phyloP scores from a whole-genome alignment of 2,329 filamentous ascomycete species.

The Penicillium sp. region DNA sequence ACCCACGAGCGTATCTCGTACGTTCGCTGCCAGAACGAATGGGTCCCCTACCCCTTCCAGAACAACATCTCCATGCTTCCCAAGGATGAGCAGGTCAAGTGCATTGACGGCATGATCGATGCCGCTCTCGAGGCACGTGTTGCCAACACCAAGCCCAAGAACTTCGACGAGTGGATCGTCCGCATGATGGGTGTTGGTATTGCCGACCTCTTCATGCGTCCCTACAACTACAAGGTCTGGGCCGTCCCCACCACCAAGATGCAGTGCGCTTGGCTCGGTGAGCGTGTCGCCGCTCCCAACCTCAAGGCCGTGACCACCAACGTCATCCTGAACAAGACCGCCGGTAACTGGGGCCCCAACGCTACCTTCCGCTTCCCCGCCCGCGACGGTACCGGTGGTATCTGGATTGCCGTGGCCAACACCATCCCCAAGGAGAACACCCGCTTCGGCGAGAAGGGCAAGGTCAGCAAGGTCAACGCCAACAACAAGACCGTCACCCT shows the following conservation, averaged over 20 bases:
- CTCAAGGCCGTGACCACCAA: constrained; percentile 92
- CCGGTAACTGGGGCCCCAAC: constrained; percentile 97
- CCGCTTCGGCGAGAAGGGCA: constrained; percentile 79
- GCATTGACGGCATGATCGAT: constrained; percentile 94
- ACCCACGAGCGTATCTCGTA: constrained; percentile 98
- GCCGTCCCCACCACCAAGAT: constrained; percentile 98
- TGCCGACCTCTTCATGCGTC: constrained; percentile 95
- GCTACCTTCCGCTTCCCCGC: constrained; percentile 98
- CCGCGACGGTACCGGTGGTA: constrained; percentile 91
- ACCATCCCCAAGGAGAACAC: constrained; percentile 91
- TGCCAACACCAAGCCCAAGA: constrained; percentile 84
- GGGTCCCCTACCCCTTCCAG: constrained; percentile 99
- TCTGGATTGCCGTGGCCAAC: constrained; percentile 96
- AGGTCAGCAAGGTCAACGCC: constrained; percentile 83
- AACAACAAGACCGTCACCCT: constrained; percentile 79
- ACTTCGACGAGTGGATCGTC: constrained; percentile 98
- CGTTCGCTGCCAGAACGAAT: constrained; percentile 91
- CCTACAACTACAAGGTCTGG: constrained; percentile 99
- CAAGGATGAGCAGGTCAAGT: constrained; percentile 94
- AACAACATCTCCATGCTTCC: constrained; percentile 99
- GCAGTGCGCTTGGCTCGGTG: constrained; percentile 98
- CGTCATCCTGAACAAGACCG: constrained; percentile 91
- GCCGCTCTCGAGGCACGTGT: constrained; percentile 84
- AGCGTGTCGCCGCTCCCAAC: constrained; percentile 95
- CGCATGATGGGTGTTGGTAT: constrained; percentile 86